Conservation (phyloP, 441 rosid species). For the Metrosideros polymorpha region DNA sequence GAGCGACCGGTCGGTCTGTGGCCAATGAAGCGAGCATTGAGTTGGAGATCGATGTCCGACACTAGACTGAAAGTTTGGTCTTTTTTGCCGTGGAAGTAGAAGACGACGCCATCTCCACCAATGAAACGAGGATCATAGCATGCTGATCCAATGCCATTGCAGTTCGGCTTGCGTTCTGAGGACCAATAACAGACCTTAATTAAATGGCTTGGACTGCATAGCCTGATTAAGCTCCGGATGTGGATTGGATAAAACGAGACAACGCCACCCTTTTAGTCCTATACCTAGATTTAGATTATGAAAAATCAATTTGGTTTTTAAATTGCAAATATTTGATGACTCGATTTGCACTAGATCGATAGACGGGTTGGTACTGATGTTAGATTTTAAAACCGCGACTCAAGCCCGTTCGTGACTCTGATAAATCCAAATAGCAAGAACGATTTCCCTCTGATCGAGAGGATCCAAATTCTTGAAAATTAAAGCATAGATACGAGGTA, state of each 20-base stretch:
- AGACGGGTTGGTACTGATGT: not conserved
- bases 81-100: constrained; percentile 65
- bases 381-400: not conserved
- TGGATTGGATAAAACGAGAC: not conserved
- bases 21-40: constrained; percentile 68
- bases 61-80: constrained; percentile 55
- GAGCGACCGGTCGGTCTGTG: constrained; percentile 49
- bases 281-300: not conserved
- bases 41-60: constrained; percentile 49
- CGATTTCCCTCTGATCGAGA: not conserved
- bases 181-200: not conserved
- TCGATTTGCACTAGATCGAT: not conserved
- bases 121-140: constrained; percentile 67
- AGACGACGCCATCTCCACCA: constrained; percentile 60
- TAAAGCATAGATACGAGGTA: not conserved
- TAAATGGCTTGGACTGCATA: not conserved
- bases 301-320: not conserved
- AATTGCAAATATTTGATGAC: not conserved
- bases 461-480: not conserved
- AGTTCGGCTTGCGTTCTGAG: constrained; percentile 40
- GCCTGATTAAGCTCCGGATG: not conserved
- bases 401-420: not conserved
- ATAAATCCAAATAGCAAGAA: not conserved
- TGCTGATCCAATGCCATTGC: constrained; percentile 52
- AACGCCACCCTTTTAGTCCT: not conserved